Conservation (phyloP, 2,329 filamentous ascomycete species). For the Trichoderma breve region DNA sequence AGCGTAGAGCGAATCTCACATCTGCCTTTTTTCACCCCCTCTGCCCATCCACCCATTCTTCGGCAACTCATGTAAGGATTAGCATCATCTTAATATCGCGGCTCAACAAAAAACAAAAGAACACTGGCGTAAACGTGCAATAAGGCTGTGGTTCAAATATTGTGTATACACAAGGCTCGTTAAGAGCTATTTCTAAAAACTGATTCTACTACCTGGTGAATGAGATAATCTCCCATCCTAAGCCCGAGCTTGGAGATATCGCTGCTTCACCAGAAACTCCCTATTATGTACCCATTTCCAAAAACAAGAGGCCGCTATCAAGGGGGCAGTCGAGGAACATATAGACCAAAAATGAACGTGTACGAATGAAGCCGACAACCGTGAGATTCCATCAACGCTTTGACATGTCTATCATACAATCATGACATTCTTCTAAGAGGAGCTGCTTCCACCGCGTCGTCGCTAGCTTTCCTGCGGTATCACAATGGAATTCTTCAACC, state of each 20-base stretch:
- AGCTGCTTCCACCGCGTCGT: not conserved
- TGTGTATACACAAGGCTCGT: not conserved
- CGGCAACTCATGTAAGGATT: not conserved
- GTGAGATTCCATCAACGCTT: not conserved
- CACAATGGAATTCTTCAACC: constrained; percentile 57
- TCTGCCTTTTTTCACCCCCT: not conserved
- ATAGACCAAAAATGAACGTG: not conserved
- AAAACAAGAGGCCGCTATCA: not conserved
- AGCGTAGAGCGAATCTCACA: not conserved
- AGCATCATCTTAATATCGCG: not conserved
- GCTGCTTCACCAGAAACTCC: not conserved
- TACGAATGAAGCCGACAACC: not conserved
- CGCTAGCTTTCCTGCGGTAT: constrained; percentile 9
- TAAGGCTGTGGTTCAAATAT: not conserved
- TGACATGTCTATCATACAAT: constrained; percentile 11
- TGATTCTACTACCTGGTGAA: not conserved
- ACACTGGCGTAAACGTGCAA: not conserved
- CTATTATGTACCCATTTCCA: constrained; percentile 5
- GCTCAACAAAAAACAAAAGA: not conserved
- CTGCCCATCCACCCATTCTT: not conserved
- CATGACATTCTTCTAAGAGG: not conserved
- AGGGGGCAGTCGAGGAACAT: not conserved
- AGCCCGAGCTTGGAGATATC: not conserved
- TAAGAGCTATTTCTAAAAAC: not conserved
- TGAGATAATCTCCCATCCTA: not conserved